A percentile compares a stretch with the other conserved stretches of the same genome.
Evolutionary conservation across 1,284 basidiomycete species (phyloP).

Genomic region (Ustilago trichophora): DNA sequence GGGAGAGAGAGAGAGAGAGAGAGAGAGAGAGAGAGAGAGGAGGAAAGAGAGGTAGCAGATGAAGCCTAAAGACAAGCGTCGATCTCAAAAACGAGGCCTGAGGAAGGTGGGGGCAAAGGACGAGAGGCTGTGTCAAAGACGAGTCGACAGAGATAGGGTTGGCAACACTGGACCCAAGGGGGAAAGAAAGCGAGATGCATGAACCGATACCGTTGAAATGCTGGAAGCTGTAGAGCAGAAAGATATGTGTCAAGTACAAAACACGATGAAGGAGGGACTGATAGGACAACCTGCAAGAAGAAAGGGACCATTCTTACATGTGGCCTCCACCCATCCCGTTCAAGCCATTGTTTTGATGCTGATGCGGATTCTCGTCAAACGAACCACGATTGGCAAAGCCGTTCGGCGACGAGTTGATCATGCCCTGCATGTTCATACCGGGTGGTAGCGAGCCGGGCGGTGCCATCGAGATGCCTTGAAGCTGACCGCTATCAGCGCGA

Average conservation of each 20-base stretch:
- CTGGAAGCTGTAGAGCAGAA: too few relatives aligned
- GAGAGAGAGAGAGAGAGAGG: constrained; percentile 2
- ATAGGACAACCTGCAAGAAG: too few relatives aligned
- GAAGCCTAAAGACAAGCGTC: too few relatives aligned
- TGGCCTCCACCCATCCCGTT: constrained; percentile 30
- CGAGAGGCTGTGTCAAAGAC: too few relatives aligned
- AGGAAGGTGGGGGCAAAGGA: too few relatives aligned
- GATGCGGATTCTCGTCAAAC: constrained; percentile 32
- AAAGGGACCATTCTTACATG: constrained; percentile 12
- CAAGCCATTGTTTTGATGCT: constrained; percentile 19
- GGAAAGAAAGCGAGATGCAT: not conserved
- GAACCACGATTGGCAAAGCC: constrained; percentile 28
- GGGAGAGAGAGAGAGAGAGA: constrained; percentile 5
- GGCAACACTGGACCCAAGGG: too few relatives aligned
- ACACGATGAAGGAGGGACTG: too few relatives aligned
- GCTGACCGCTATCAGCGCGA: constrained; percentile 32
- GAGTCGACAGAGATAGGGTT: too few relatives aligned
- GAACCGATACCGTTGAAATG: too few relatives aligned
- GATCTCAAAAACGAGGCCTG: too few relatives aligned
- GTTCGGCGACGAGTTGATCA: constrained; percentile 32
- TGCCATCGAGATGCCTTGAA: constrained; percentile 35
- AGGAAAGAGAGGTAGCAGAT: not conserved
- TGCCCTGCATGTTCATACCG: constrained; percentile 27
- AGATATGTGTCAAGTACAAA: too few relatives aligned
- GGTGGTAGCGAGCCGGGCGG: constrained; percentile 29